phyloP scores from a whole-genome alignment of 805 yeast genomes.

The Kodamaea laetipori region DNA sequence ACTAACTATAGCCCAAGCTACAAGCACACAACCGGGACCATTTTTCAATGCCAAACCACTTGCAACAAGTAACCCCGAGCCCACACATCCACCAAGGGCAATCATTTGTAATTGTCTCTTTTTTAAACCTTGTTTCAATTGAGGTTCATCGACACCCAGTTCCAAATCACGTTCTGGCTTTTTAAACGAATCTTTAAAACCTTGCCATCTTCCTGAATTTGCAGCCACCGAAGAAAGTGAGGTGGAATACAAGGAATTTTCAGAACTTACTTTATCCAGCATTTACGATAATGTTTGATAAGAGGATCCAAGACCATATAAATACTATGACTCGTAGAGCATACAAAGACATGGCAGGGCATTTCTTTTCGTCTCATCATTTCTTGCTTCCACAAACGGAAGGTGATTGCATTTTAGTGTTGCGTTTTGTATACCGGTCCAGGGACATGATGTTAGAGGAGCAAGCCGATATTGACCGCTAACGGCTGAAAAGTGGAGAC shows the following conservation, averaged over 20 bases:
- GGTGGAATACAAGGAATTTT: slow-evolving; percentile 6
- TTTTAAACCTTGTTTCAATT: slow-evolving; percentile 27
- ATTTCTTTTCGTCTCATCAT: background rate
- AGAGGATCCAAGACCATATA: background rate
- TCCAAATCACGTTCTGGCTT: slow-evolving; percentile 24
- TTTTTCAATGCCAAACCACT: slow-evolving; percentile 38
- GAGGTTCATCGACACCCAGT: slow-evolving; percentile 12
- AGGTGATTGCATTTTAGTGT: slow-evolving; percentile 1
- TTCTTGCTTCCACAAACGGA: slow-evolving; percentile 3
- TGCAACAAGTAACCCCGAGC: slow-evolving; percentile 44
- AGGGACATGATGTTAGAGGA: too few relatives aligned
- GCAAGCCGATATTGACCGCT: too few relatives aligned
- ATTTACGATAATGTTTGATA: background rate
- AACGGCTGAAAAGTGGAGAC: too few relatives aligned
- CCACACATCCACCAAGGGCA: slow-evolving; percentile 46
- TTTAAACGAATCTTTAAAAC: slow-evolving; percentile 32
- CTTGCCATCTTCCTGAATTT: slow-evolving; percentile 21
- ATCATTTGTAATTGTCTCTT: slow-evolving; percentile 41
- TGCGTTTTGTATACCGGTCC: background rate
- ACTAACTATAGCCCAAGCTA: slow-evolving; percentile 45
- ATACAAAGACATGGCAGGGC: background rate
- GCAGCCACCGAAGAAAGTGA: slow-evolving; percentile 5
- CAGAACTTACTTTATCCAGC: slow-evolving; percentile 9
- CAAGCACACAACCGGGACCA: slow-evolving; percentile 36
- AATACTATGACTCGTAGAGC: background rate